Base-by-base conservation (phyloP, 2,329 filamentous ascomycete genomes). In the Ceratocystis ficicola region DNA sequence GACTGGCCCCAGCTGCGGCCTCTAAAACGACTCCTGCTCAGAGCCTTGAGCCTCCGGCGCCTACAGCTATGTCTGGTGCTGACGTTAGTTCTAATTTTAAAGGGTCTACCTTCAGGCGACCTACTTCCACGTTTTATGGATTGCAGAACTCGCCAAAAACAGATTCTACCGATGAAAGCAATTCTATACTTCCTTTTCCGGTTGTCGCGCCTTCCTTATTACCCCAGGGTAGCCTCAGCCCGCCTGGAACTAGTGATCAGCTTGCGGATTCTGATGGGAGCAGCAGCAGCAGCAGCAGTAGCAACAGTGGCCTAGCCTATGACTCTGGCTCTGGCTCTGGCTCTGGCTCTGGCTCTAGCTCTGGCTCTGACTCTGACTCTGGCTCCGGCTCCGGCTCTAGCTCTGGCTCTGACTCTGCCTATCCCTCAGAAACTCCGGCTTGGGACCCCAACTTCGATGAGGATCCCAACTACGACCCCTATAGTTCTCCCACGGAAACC, bases 391-490 rank as follows among this genome's bases (percentile, higher is more conserved):
- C 41, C 3, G n/a, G 22, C 46, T 30, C 5, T 32, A 10, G 10
- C 62, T 32, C 63, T 44, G n/a, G 5, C 7, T 63, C 20, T 7
- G 17, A 10, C n/a, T 28, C 17, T 8, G 5, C 44, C 2, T 48
- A 7, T 36, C 17, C 36, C 10, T 32, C 63, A 2, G 28, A 20
- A 28, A 59, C 8, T 36, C 25, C 1, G 8, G 55, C 17, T 12
- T 6, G 36, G 2, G 55, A 59, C 8, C 52, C 52, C 25, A 59
- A 59, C 28, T 59, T 7, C 25, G 52, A 32, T 7, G 12, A 59
- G 8, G 28, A 59, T 25, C 52, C 52, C 25, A 59, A 59, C 52
- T 59, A 59, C 28, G 52, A 59, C 52, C 55, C 55, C 17, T 30
- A 59, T 28, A 2, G 4, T 41, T 41, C 15, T 41, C 36, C 15